Conservation (phyloP, 176 grass and related monocot species). For the Tillandsia leiboldiana region DNA sequence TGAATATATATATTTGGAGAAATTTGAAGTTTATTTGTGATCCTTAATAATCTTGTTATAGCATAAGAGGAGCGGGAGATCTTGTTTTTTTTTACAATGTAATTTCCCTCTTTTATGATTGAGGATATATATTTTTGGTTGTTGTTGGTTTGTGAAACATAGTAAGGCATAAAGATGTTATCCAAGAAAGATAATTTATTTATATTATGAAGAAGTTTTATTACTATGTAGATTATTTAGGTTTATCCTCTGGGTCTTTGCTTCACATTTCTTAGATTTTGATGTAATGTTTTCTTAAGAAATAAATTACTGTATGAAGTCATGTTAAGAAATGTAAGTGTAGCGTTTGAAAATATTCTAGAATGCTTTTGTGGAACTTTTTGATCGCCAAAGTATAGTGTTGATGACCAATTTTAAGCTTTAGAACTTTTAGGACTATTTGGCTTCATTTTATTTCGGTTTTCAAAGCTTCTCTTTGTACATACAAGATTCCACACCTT, state of each 20-base stretch:
- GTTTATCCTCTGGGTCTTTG: neutral
- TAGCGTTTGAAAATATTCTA: neutral
- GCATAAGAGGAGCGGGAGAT: too few relatives aligned
- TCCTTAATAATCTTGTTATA: too few relatives aligned
- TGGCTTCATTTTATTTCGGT: too few relatives aligned
- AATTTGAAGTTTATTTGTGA: too few relatives aligned
- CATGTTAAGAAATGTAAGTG: neutral
- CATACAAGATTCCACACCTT: too few relatives aligned
- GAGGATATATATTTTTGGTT: neutral
- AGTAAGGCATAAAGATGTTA: neutral
- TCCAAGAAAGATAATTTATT: too few relatives aligned
- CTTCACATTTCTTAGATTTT: neutral
- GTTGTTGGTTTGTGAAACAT: neutral
- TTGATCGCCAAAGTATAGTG: neutral
- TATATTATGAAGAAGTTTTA: neutral
- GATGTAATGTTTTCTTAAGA: neutral
- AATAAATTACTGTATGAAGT: neutral
- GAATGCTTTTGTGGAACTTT: neutral
- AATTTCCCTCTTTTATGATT: neutral
- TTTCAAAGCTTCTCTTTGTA: too few relatives aligned
- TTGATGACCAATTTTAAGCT: neutral
- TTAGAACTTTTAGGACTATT: neutral
- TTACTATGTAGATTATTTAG: neutral
- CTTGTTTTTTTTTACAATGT: too few relatives aligned
- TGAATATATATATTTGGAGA: too few relatives aligned